Percentiles rank a stretch among this genome's conserved stretches.
Conservation (phyloP, 2,329 filamentous ascomycete species). For the Harringtonia lauricola region DNA sequence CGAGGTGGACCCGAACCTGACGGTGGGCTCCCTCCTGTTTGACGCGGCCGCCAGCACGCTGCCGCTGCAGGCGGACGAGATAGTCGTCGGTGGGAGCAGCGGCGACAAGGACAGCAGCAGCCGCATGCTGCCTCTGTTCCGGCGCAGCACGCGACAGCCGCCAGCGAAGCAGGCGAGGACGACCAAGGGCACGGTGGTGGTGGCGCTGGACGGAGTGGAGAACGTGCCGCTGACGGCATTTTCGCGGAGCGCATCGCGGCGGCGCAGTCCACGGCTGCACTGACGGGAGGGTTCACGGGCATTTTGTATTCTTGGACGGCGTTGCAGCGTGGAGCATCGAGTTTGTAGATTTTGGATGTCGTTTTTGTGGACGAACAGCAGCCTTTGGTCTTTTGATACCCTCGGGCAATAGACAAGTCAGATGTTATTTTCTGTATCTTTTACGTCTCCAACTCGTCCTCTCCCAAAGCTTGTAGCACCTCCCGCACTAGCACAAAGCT, state of each 20-base stretch:
- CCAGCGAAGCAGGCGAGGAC: constrained; percentile 21
- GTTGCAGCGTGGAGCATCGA: background rate
- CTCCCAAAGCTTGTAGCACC: constrained; percentile 17
- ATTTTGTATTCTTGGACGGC: background rate
- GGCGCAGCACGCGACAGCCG: constrained; percentile 28
- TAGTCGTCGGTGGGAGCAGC: constrained; percentile 13
- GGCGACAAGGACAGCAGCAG: background rate
- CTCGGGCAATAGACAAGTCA: too few species aligned
- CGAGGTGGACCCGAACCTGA: constrained; percentile 40
- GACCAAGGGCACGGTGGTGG: constrained; percentile 11
- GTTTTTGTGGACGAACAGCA: too few species aligned
- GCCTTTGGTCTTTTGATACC: too few species aligned
- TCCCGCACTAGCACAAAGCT: constrained; percentile 36
- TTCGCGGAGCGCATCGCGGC: constrained; percentile 33
- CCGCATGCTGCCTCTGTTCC: constrained; percentile 33
- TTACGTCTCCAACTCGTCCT: constrained; percentile 5
- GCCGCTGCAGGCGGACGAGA: constrained; percentile 16
- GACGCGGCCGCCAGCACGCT: constrained; percentile 31
- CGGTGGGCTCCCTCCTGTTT: constrained; percentile 25
- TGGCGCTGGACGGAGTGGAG: constrained; percentile 35
- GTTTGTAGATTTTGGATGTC: too few species aligned
- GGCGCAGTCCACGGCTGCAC: constrained; percentile 43
- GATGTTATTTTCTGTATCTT: too few species aligned
- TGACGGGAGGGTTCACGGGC: background rate
- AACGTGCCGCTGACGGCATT: constrained; percentile 36